Percentiles rank a stretch among this genome's conserved stretches.
Conservation (phyloP, 2,329 filamentous ascomycete species). For the Botrytis paeoniae region DNA sequence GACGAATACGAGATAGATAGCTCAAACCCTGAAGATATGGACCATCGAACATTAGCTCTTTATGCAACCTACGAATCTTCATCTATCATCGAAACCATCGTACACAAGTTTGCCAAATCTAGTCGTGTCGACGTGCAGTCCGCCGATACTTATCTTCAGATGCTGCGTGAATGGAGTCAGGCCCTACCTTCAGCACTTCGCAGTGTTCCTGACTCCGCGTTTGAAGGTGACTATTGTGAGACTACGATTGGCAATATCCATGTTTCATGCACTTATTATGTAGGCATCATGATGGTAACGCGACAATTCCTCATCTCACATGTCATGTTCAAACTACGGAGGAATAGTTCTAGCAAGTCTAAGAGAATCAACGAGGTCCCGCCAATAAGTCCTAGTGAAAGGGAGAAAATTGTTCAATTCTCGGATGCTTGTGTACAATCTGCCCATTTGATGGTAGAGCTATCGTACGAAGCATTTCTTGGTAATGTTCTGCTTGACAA, state of each 20-base stretch:
- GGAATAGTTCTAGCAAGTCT: not conserved
- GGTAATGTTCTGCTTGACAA: not conserved
- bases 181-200: slow-evolving; percentile 13
- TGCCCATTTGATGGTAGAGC: slow-evolving; percentile 5
- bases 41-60: slow-evolving; percentile 3
- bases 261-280: slow-evolving; percentile 7
- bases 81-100: slow-evolving; percentile 8
- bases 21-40: not conserved
- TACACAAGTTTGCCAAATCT: not conserved
- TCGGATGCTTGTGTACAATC: slow-evolving; percentile 7
- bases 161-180: slow-evolving; percentile 6
- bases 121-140: not conserved
- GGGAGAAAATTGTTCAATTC: not conserved
- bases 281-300: slow-evolving; percentile 10
- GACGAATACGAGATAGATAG: slow-evolving; percentile 11
- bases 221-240: not conserved
- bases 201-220: not conserved
- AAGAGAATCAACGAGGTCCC: not conserved
- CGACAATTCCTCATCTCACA: slow-evolving; percentile 10
- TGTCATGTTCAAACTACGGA: slow-evolving; percentile 6
- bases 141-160: slow-evolving; percentile 10
- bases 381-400: not conserved
- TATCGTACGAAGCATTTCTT: slow-evolving; percentile 2
- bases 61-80: slow-evolving; percentile 4
- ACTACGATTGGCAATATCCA: slow-evolving; percentile 8